Percentiles rank a stretch among this genome's conserved stretches.
Conservation (phyloP, 495 filamentous ascomycete genomes). For the Hypoxylon lienhwacheense region DNA sequence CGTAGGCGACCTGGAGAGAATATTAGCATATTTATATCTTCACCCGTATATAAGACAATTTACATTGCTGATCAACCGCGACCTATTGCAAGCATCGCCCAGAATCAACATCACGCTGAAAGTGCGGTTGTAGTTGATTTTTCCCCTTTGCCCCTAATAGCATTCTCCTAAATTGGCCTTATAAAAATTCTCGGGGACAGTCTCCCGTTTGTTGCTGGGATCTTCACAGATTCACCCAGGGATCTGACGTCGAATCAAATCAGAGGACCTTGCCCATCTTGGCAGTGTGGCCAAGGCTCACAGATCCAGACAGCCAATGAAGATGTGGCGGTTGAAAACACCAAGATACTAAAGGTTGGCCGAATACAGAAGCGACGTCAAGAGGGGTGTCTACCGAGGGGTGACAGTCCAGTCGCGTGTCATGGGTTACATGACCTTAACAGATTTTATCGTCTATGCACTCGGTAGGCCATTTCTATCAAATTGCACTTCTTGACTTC, state of each 20-base stretch:
- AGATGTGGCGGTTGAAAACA: conserved; percentile 29
- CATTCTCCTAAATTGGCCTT: conserved; percentile 32
- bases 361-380: conserved; percentile 21
- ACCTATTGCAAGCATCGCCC: neutral
- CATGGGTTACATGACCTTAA: conserved; percentile 12
- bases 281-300: conserved; percentile 17
- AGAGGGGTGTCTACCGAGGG: neutral
- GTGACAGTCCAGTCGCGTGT: neutral
- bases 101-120: conserved; percentile 8
- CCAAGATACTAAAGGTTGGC: conserved; percentile 20
- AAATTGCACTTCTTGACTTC: too few relatives aligned
- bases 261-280: conserved; percentile 19
- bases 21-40: conserved; percentile 22
- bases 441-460: neutral
- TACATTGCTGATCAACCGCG: conserved; percentile 9
- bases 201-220: conserved; percentile 15
- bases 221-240: conserved; percentile 27
- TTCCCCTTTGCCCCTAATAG: conserved; percentile 24
- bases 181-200: conserved; percentile 8
- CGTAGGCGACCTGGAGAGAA: neutral
- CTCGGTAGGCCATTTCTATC: too few relatives aligned
- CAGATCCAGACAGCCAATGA: conserved; percentile 30
- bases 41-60: conserved; percentile 12
- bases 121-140: conserved; percentile 9
- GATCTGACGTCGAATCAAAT: conserved; percentile 25